These are phyloP conservation scores for Phytophthora pistaciae DNA, from an alignment of 352 stramenopile species.

Conservation along the genomic window DNA sequence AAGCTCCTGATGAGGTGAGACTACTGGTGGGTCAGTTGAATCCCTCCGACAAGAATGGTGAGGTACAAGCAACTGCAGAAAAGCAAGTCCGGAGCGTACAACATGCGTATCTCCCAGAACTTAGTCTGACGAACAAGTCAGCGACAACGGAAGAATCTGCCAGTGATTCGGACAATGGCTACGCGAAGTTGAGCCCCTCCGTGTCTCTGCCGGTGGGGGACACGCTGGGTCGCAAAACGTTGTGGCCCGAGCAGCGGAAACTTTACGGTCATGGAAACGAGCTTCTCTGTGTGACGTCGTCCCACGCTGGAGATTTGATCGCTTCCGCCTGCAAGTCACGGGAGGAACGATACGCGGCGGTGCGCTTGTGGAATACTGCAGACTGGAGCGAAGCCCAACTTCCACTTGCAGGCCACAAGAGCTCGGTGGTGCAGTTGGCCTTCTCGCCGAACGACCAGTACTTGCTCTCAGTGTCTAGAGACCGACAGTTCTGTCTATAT, in stretches of 20 bases:
- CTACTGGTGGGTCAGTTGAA: conserved; percentile 40
- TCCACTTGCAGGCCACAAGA: conserved; percentile 76
- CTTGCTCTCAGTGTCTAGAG: conserved; percentile 76
- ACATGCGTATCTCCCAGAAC: conserved; percentile 76
- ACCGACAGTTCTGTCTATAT: conserved; percentile 80
- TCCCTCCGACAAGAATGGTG: neutral
- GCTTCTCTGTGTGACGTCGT: conserved; percentile 72
- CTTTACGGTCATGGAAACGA: conserved; percentile 87
- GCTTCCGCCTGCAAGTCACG: conserved; percentile 82
- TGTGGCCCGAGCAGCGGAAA: conserved; percentile 83
- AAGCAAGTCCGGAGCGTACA: conserved; percentile 26
- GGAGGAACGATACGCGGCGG: conserved; percentile 66
- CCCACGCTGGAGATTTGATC: conserved; percentile 56
- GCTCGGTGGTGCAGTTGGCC: conserved; percentile 79
- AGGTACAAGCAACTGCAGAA: conserved; percentile 4
- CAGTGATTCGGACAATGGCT: conserved; percentile 31
- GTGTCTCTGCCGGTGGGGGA: conserved; percentile 68
- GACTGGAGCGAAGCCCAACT: conserved; percentile 58
- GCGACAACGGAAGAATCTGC: conserved; percentile 9
- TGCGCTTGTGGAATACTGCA: conserved; percentile 74
- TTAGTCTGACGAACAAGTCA: conserved; percentile 84
- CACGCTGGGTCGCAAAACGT: conserved; percentile 64
- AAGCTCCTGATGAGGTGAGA: conserved; percentile 64
- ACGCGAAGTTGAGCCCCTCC: conserved; percentile 13
- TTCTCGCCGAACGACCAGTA: conserved; percentile 74